These are phyloP conservation scores for Aspergillus egyptiacus DNA, from an alignment of 495 filamentous ascomycete genomes.

Conservation along the genomic window DNA sequence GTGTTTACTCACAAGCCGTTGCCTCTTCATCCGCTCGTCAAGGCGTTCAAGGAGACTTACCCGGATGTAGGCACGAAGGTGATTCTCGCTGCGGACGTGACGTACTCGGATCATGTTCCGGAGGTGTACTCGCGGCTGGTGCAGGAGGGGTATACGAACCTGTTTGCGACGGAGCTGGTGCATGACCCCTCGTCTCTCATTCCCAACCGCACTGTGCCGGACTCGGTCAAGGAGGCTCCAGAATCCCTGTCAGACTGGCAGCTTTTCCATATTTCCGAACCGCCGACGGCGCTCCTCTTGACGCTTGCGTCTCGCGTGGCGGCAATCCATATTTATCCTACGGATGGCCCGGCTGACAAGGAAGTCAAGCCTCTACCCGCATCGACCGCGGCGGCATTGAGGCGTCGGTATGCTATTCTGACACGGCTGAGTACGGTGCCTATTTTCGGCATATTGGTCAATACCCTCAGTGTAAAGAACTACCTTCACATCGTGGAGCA, in stretches of 20 bases:
- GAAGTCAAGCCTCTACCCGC: conserved; percentile 39
- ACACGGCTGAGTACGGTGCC: conserved; percentile 73
- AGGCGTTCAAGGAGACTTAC: conserved; percentile 64
- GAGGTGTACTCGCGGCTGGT: conserved; percentile 44
- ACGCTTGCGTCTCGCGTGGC: conserved; percentile 79
- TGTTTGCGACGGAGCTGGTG: conserved; percentile 64
- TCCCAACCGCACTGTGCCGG: conserved; percentile 72
- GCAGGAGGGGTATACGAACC: conserved; percentile 58
- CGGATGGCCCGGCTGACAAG: conserved; percentile 30
- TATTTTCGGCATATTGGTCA: conserved; percentile 89
- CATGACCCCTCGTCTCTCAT: conserved; percentile 74
- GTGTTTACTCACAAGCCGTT: conserved; percentile 75
- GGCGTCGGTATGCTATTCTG: conserved; percentile 80
- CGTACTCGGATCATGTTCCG: conserved; percentile 66
- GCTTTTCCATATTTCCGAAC: conserved; percentile 85
- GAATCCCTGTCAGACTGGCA: conserved; percentile 61
- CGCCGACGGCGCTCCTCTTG: conserved; percentile 77
- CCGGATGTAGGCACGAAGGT: conserved; percentile 56
- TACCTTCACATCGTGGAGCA: conserved; percentile 75
- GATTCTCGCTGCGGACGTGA: conserved; percentile 85
- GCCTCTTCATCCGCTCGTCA: conserved; percentile 47
- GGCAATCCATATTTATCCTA: conserved; percentile 72
- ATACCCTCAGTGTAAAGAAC: conserved; percentile 86
- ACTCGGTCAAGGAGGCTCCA: conserved; percentile 39
- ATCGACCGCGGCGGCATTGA: conserved; percentile 55